Base-by-base conservation (phyloP, 2,329 filamentous ascomycete species). In the Xylariaceae sp. region DNA sequence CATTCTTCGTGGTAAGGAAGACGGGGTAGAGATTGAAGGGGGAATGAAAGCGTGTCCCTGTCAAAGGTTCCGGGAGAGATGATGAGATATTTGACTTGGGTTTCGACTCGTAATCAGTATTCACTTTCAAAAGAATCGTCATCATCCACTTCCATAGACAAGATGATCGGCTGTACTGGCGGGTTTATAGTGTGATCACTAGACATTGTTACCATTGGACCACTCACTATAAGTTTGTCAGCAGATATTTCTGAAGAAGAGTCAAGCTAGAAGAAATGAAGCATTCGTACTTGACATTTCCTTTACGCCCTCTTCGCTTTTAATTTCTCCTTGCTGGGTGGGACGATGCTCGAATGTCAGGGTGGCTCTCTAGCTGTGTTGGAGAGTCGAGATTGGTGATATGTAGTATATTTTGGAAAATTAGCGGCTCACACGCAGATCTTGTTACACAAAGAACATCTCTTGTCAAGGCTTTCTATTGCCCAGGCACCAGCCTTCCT, bases 71-170 rank as follows among this genome's bases (percentile, higher is more conserved):
- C 63, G 24, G 65, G 68, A 48, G 62, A 52, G 40, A 67, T 61
- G 47, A 67, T 52, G 54, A 69, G 53, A 60, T 67, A 69, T 56
- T 62, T 67, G 47, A 69, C 64, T 58, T 66, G 47, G 57, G 61
- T 61, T 47, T 61, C 65, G 26, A 65, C 57, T 59, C 46, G 56
- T 41, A 67, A 28, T 60, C 67, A 60, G 50, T 63, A 66, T 60
- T 67, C 62, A 60, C 64, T 66, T 59, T 66, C 53, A 50, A 39
- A 62, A 28, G 49, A 56, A 49, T 65, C 47, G 46, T 65, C 46
- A 21, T 31, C 21, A 9, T 39, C 46, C 33, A 50, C 37, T 46
- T 46, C 60, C 60, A 65, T 66, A 29, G 62, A 66, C 16, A 66
- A 31, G 28, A 65, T 53, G 56, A 48, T 54, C 49, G 60, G 61